phyloP scores from a whole-genome alignment of 352 stramenopile genomes.

The Phytophthora pinifolia region DNA sequence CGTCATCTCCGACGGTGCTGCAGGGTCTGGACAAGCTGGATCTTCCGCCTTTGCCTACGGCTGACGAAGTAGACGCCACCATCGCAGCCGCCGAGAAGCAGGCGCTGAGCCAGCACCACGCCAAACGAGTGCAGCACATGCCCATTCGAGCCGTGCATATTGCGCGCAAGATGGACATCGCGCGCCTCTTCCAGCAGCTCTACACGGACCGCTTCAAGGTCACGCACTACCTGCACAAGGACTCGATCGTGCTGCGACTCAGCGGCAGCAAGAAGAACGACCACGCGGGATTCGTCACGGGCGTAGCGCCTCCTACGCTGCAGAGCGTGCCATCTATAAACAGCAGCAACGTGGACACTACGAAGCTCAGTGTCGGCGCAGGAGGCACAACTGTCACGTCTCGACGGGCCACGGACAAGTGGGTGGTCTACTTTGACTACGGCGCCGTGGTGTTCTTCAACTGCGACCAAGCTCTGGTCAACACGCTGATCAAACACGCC shows the following conservation, averaged over 20 bases:
- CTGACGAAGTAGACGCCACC: slow-evolving; percentile 64
- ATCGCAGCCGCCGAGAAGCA: slow-evolving; percentile 61
- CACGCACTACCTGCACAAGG: slow-evolving; percentile 77
- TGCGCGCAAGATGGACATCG: slow-evolving; percentile 86
- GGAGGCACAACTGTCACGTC: slow-evolving; percentile 58
- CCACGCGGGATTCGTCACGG: slow-evolving; percentile 40
- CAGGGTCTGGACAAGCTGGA: slow-evolving; percentile 37
- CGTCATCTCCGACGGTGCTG: slow-evolving; percentile 9
- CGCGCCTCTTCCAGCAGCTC: slow-evolving; percentile 83
- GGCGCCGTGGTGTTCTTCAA: slow-evolving; percentile 93
- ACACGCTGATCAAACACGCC: slow-evolving; percentile 74
- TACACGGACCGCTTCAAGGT: slow-evolving; percentile 87
- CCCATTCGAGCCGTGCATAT: slow-evolving; percentile 81
- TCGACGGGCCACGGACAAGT: slow-evolving; percentile 88
- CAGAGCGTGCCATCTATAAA: slow-evolving; percentile 1
- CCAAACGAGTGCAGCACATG: slow-evolving; percentile 74
- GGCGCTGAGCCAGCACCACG: slow-evolving; percentile 43
- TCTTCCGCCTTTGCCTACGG: slow-evolving; percentile 51
- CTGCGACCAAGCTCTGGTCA: slow-evolving; percentile 76
- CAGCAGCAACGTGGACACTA: slow-evolving; percentile 32
- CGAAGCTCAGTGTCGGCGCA: slow-evolving; percentile 42
- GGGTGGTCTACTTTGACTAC: slow-evolving; percentile 93
- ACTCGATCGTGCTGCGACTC: slow-evolving; percentile 76
- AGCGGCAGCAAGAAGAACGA: slow-evolving; percentile 42
- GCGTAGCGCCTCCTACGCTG: slow-evolving; percentile 23